These are phyloP conservation scores for Neurospora cerealis DNA, from an alignment of 495 filamentous ascomycete genomes.

Conservation along the genomic window DNA sequence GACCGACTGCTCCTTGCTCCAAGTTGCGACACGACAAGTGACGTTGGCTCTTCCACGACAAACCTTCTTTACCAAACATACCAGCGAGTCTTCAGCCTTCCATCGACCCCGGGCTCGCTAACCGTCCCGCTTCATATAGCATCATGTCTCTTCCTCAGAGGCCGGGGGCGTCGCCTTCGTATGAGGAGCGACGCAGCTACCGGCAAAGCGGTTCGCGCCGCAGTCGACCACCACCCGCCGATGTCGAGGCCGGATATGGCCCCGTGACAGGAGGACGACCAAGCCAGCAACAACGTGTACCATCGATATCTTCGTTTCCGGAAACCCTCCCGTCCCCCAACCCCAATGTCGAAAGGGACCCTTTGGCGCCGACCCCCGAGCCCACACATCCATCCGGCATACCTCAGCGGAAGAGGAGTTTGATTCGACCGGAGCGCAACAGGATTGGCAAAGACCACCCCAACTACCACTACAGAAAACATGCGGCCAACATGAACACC, in stretches of 20 bases:
- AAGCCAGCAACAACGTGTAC: constrained; percentile 36
- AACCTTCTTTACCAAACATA: background rate
- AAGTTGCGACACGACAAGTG: background rate
- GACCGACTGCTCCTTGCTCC: background rate
- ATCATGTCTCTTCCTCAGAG: constrained; percentile 61
- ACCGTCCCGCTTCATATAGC: constrained; percentile 9
- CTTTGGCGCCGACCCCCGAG: constrained; percentile 28
- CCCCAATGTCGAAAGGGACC: constrained; percentile 33
- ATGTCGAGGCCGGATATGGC: constrained; percentile 52
- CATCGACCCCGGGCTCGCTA: constrained; percentile 8
- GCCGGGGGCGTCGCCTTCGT: constrained; percentile 50
- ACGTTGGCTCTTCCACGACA: background rate
- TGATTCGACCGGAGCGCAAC: constrained; percentile 81
- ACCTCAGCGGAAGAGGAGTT: constrained; percentile 58
- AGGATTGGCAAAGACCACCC: constrained; percentile 75
- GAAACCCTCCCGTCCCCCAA: constrained; percentile 41
- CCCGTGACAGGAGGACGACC: constrained; percentile 23
- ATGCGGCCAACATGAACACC: constrained; percentile 81
- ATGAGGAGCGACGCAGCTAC: constrained; percentile 49
- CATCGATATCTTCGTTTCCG: constrained; percentile 38
- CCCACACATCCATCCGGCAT: constrained; percentile 28
- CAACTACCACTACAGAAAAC: constrained; percentile 88
- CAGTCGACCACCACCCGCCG: constrained; percentile 45
- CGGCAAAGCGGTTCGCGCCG: constrained; percentile 41
- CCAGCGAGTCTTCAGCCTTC: background rate